Base-by-base conservation (phyloP, 306 rosid genomes). In the Mimosa bimucronata region DNA sequence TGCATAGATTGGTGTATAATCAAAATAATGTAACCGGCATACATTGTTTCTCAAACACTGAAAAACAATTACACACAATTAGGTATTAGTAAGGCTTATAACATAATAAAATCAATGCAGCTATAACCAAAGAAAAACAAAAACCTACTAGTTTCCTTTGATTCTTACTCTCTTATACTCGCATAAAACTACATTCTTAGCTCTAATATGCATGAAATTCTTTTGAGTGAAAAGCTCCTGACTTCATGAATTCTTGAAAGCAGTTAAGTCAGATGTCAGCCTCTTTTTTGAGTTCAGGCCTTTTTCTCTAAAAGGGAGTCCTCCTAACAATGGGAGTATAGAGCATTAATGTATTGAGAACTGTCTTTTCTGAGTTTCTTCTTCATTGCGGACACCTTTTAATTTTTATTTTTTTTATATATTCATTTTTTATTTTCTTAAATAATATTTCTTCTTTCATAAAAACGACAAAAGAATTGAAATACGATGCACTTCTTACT, bases 131-230 rank as follows among this genome's bases (percentile, higher is more conserved):
- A 60, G 12, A 30, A 75, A 79, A 75, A 19, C 7, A 66, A 69
- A 60, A 69, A 44, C 21, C 34, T 14, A 50, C 48, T 34, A 80
- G 15, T 31, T 38, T 44, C 64, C 71, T 29, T 66, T 37, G 37
- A 77, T 74, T 44, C 50, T 73, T 50, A 23, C 29, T 30, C 75
- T 41, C 75, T 82, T 75, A 31, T 53, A 69, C 75, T 57, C 45
- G 44, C 80, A 40, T 72, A 40, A 40, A 62, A 74, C 66, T 57
- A 34, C 15, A 61, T 8, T 38, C 52, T 44, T 75, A 65, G 50
- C 73, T 42, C 67, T 28, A 41, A 26, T 38, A 67, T 67, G 73
- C 30, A 40, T n/a, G 30, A 67, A n/a, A 18, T n/a, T 40, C 26
- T 67, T 38, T 67, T 38, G 30, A 4, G 30, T 38, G 31, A 38